These are phyloP conservation scores for Veloboletus limbatus DNA, from an alignment of 1,284 basidiomycete genomes.

Conservation along the genomic window DNA sequence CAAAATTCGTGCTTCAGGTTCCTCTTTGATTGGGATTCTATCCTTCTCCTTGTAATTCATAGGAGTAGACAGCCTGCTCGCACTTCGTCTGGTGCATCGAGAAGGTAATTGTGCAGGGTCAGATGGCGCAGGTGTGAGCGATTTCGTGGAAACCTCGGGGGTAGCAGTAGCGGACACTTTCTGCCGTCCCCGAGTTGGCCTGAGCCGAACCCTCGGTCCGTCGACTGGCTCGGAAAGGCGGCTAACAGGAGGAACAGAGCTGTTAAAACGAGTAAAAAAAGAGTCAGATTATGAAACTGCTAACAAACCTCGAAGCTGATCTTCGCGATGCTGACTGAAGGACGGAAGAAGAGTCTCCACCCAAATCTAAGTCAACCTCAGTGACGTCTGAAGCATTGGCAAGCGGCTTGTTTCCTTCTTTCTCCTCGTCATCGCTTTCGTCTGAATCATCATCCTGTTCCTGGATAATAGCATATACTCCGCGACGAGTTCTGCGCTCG, in stretches of 20 bases:
- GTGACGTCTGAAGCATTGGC: conserved; percentile 45
- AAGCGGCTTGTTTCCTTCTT: conserved; percentile 43
- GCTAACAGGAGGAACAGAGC: conserved; percentile 28
- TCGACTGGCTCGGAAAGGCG: conserved; percentile 22
- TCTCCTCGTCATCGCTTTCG: conserved; percentile 50
- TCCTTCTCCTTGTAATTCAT: conserved; percentile 37
- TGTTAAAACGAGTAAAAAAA: conserved; percentile 10
- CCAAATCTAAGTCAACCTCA: conserved; percentile 52
- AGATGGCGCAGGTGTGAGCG: conserved; percentile 24
- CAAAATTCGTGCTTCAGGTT: conserved; percentile 47
- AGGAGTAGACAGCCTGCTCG: conserved; percentile 32
- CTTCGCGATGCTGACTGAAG: conserved; percentile 24
- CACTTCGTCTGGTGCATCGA: conserved; percentile 22
- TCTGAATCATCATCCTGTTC: conserved; percentile 56
- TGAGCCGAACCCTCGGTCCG: conserved; percentile 37
- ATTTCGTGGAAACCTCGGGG: conserved; percentile 24
- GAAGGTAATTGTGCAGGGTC: conserved; percentile 20
- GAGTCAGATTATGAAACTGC: conserved; percentile 14
- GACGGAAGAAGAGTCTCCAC: conserved; percentile 38
- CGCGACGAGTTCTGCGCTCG: conserved; percentile 71
- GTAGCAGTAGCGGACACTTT: conserved; percentile 39
- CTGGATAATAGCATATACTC: conserved; percentile 68
- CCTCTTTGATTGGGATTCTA: conserved; percentile 45
- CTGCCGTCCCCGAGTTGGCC: conserved; percentile 52
- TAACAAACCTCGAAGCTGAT: conserved; percentile 32